Percentiles rank a stretch among this genome's conserved stretches.
Conservation (phyloP, 2,329 filamentous ascomycete genomes). For the Sporothrix curviconia region DNA sequence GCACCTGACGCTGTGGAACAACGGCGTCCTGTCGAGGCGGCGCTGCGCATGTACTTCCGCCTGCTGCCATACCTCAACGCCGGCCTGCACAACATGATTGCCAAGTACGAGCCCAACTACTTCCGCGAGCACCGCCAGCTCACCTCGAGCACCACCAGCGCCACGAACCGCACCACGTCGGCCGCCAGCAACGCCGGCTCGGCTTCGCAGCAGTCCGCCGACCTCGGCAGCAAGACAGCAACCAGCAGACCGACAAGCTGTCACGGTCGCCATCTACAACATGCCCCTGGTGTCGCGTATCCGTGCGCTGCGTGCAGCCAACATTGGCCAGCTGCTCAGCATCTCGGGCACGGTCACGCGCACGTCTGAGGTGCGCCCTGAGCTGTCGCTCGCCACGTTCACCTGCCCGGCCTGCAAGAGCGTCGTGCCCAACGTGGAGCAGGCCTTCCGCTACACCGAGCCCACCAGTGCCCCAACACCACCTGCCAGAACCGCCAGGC, state of each 20-base stretch:
- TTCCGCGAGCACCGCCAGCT: slow-evolving; percentile 88
- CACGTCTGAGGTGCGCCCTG: slow-evolving; percentile 93
- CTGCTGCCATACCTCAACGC: slow-evolving; percentile 87
- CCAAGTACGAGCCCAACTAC: slow-evolving; percentile 89
- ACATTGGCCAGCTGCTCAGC: slow-evolving; percentile 88
- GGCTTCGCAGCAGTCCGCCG: slow-evolving; percentile 56
- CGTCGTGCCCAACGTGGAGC: slow-evolving; percentile 84
- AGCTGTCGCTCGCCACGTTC: slow-evolving; percentile 87
- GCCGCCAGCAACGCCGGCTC: slow-evolving; percentile 57
- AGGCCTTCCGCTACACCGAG: slow-evolving; percentile 96
- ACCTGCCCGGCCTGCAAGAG: slow-evolving; percentile 81
- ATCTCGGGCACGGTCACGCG: slow-evolving; percentile 95
- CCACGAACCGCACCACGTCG: slow-evolving; percentile 64
- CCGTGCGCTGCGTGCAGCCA: slow-evolving; percentile 75
- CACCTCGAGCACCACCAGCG: slow-evolving; percentile 43
- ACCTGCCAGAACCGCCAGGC: slow-evolving; percentile 81
- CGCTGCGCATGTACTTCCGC: slow-evolving; percentile 88
- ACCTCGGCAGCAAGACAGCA: slow-evolving; percentile 67
- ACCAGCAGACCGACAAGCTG: slow-evolving; percentile 95
- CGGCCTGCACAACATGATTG: slow-evolving; percentile 85
- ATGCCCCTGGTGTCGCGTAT: slow-evolving; percentile 80
- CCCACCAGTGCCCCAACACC: slow-evolving; percentile 89
- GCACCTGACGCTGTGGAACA: slow-evolving; percentile 70
- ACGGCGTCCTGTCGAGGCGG: slow-evolving; percentile 74
- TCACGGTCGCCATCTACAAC: slow-evolving; percentile 89